Evolutionary conservation across 2,329 filamentous ascomycete species (phyloP), one percentile per base, ranked within the genome.

Genomic region (Chaetomium sp.): DNA sequence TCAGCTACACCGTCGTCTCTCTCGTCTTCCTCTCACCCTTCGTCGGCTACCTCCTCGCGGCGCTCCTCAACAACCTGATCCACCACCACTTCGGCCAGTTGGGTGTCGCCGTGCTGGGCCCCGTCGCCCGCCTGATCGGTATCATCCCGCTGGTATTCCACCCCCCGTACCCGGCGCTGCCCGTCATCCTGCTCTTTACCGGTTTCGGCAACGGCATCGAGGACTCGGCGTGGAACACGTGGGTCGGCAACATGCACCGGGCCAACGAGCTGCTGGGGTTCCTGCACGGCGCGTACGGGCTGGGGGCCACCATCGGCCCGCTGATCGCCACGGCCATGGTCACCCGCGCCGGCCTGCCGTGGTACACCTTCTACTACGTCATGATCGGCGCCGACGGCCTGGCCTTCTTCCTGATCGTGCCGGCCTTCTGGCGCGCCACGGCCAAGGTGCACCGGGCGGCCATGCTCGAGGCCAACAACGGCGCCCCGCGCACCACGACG

Each of bases 321-420:
- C 75, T 93, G 7, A 82, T 92, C 65, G 90, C 90, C 1, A 92
- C 91, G 0, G 83, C 84, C 4, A 87, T 94, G 84, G 85, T 93
- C 42, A 87, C 88, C 0, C 86, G 86, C 68, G 85, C 78, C 0
- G 69, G 78, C 4, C 72, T 89, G 58, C 79, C 79, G 0, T 95
- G 91, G 91, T 92, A 88, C 70, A 80, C 80, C 12, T 93, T 90
- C 75, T 94, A 91, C 76, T 92, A 92, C 72, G 77, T 92, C 63
- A 90, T 93, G 87, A 82, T 90, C 51, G 85, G 78, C 12, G 74
- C 85, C 56, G 82, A 86, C 0, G 78, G 55, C 13, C 27, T 75
- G 1, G 67, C 89, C 71, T 74, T 89, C 7, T 60, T 77, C 3
- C 76, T 82, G 2, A 83, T 82, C 0, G 72, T 79, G 1, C 70